Base-by-base conservation (phyloP, 768 basidiomycete genomes). In the Dentipellis sp. region DNA sequence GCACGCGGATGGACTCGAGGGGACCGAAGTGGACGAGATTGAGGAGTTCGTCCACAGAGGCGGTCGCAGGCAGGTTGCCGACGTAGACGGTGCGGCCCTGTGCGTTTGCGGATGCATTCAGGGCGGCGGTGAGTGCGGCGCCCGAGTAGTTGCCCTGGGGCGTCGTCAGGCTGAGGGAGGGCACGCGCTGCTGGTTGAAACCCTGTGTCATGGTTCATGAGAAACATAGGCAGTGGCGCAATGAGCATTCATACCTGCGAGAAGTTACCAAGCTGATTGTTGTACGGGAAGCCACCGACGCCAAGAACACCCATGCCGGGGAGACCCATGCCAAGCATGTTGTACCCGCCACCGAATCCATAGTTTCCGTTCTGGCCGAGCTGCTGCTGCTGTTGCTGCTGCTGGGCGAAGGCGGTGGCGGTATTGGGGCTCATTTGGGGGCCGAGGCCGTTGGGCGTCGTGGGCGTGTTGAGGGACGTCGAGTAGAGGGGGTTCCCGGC, bases 1-100 rank as follows among this genome's bases (percentile, higher is more conserved):
- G 81, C 37, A 99, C 89, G 50, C 93, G 88, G 65, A 98, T 87
- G 49, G 83, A 87, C 69, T 98, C 95, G 62, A 98, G 84, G 0
- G 97, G 95, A 3, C 95, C 95, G 66, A 97, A 98, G 66, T 95
- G 93, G 57, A 99, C 95, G 62, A 97, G 86, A 68, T 94, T 97
- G 65, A 99, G 85, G 12, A 99, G 84, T 68, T 98, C 95, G 69
- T 99, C 97, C 54, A 99, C 94, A 16, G 93, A 94, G 0, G 95
- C 95, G 22, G 91, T 93, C 4, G 91, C 78, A 17, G 97, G 97
- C 40, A 99, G 79, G 73, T 97, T 95, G 59, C 97, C 95, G 54
- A 99, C 86, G 69, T 97, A 99, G 50, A 98, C 94, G 0, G 95
- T 99, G 54, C 95, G 89, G 9, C 88, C 90, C 1, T 80, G 80